These are phyloP conservation scores for Suaeda aralocaspica DNA, from an alignment of 148 eudicot genomes.

Conservation along the genomic window DNA sequence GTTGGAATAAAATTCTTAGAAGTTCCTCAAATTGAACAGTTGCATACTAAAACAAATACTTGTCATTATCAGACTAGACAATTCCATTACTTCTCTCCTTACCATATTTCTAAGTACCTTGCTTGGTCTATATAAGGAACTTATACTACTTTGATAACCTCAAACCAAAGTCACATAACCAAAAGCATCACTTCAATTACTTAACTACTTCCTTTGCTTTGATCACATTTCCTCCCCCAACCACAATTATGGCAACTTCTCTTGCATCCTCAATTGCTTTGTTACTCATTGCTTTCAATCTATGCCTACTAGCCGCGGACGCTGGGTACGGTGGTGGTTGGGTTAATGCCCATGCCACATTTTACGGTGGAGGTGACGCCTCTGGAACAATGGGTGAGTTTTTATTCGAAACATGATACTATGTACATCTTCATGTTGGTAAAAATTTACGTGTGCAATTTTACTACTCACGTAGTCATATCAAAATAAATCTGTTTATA, in stretches of 20 bases:
- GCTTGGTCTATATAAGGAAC: conserved; percentile 22
- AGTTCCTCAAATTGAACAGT: conserved; percentile 15
- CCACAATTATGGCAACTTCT: conserved; percentile 21
- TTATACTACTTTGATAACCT: not conserved
- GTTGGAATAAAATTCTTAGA: too few species aligned
- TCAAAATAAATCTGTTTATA: too few species aligned
- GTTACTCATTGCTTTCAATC: conserved; percentile 30
- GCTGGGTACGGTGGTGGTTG: conserved; percentile 49
- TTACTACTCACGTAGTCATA: too few species aligned
- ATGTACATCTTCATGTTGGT: not conserved
- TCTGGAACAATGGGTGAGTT: conserved; percentile 92
- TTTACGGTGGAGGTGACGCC: conserved; percentile 91
- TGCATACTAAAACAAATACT: not conserved
- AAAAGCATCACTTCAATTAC: not conserved
- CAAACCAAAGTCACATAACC: not conserved
- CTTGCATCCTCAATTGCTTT: conserved; percentile 25
- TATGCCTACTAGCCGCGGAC: conserved; percentile 21
- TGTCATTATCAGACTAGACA: conserved; percentile 15
- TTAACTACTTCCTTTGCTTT: not conserved
- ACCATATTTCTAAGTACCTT: conserved; percentile 9
- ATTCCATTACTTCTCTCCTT: conserved; percentile 20
- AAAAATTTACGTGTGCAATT: too few species aligned
- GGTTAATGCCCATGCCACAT: conserved; percentile 76
- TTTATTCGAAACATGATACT: not conserved
- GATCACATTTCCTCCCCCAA: not conserved